Evolutionary conservation across 2,329 filamentous ascomycete genomes (phyloP).

Genomic region (Orbilia oligospora): DNA sequence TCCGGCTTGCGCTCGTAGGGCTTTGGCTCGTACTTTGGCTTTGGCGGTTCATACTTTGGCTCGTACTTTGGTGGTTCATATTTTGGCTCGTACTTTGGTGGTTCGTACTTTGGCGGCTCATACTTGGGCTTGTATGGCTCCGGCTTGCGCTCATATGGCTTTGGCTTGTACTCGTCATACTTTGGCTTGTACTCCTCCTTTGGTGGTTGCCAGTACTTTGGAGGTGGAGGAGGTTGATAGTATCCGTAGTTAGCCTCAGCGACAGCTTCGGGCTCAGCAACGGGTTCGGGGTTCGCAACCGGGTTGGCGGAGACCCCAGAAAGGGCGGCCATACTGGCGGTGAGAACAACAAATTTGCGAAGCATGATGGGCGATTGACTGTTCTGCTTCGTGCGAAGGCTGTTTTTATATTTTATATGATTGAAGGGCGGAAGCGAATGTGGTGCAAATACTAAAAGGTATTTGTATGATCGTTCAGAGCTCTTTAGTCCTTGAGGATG

Average conservation of each 20-base stretch:
- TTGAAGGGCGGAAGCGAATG: not conserved
- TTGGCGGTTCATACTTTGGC: not conserved
- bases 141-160: no score
- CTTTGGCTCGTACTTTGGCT: constrained; percentile 13
- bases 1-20: not conserved
- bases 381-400: constrained; percentile 1
- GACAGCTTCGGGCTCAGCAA: constrained; percentile 32
- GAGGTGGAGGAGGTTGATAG: constrained; percentile 28
- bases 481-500: constrained; percentile 18
- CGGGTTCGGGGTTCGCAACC: constrained; percentile 23
- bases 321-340: constrained; percentile 34
- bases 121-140: not conserved
- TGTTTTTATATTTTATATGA: not conserved
- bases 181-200: not conserved
- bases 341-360: constrained; percentile 47
- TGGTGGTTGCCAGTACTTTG: constrained; percentile 14
- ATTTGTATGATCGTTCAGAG: constrained; percentile 26
- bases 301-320: constrained; percentile 46
- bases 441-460: constrained; percentile 20
- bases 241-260: constrained; percentile 46
- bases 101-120: no score
- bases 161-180: not conserved
- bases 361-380: constrained; percentile 38
- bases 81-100: constrained; percentile 19
- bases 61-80: not conserved